phyloP scores from a whole-genome alignment of 2,329 filamentous ascomycete genomes.

The Phaeosphaeriaceae sp. region DNA sequence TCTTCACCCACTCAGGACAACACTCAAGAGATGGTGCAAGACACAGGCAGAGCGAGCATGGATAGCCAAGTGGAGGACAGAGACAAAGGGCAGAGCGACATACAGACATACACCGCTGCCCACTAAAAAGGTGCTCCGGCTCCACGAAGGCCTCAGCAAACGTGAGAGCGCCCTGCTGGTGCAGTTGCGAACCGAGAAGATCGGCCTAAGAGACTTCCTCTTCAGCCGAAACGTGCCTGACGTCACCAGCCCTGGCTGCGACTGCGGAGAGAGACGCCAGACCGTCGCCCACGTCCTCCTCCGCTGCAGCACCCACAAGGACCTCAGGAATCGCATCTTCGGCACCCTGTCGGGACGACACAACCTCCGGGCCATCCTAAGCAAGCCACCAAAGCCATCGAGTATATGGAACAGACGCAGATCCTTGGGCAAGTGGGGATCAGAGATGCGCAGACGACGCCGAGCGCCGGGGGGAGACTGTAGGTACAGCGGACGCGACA shows the following conservation, averaged over 20 bases:
- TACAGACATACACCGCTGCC: constrained; percentile 14
- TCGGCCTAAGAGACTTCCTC: constrained; percentile 22
- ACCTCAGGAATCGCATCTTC: constrained; percentile 21
- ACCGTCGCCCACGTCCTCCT: constrained; percentile 23
- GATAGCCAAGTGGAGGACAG: constrained; percentile 6
- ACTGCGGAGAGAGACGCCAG: constrained; percentile 20
- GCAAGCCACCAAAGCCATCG: constrained; percentile 21
- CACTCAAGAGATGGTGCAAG: constrained; percentile 14
- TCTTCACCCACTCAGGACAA: not conserved
- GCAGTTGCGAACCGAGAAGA: constrained; percentile 21
- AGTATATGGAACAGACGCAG: constrained; percentile 25
- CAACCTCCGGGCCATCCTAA: constrained; percentile 19
- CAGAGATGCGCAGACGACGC: not conserved
- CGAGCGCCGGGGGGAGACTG: constrained; percentile 19
- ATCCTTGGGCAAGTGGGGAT: constrained; percentile 28
- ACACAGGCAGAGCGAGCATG: constrained; percentile 8
- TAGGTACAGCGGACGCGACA: constrained; percentile 15
- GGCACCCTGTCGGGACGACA: constrained; percentile 18
- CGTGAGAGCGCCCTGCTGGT: not conserved
- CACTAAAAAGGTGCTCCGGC: constrained; percentile 10
- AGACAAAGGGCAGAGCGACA: constrained; percentile 13
- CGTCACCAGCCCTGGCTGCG: constrained; percentile 14
- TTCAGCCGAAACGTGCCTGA: constrained; percentile 16
- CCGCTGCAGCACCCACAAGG: constrained; percentile 13
- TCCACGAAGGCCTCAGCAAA: constrained; percentile 18